Percentiles rank a stretch among this genome's conserved stretches.
Conservation (phyloP, 495 filamentous ascomycete genomes). For the Acidomyces sp. region DNA sequence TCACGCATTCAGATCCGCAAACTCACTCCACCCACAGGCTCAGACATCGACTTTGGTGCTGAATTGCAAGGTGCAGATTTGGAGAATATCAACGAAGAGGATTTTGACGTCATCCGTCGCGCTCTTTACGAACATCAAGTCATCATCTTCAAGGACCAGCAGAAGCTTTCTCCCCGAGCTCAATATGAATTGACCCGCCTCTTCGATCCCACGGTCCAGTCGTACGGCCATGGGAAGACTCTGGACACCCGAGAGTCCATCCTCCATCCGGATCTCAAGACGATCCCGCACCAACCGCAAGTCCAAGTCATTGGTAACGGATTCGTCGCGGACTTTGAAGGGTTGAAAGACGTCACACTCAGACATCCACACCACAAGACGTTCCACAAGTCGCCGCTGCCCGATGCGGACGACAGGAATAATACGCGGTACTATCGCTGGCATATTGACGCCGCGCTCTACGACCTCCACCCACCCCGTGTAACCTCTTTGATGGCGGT, state of each 20-base stretch:
- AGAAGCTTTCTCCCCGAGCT: slow-evolving; percentile 45
- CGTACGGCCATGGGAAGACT: slow-evolving; percentile 62
- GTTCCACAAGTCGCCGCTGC: slow-evolving; percentile 53
- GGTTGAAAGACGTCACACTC: slow-evolving; percentile 51
- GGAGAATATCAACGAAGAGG: slow-evolving; percentile 33
- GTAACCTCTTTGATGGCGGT: slow-evolving; percentile 60
- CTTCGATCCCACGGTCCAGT: slow-evolving; percentile 50
- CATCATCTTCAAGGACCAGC: slow-evolving; percentile 55
- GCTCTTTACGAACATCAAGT: slow-evolving; percentile 52
- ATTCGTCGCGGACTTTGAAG: slow-evolving; percentile 49
- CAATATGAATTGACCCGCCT: slow-evolving; percentile 57
- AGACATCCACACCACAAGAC: slow-evolving; percentile 60
- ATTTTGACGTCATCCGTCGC: slow-evolving; percentile 45
- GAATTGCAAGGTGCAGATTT: background rate
- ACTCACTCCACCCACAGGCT: background rate
- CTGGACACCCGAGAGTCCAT: slow-evolving; percentile 53
- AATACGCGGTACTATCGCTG: slow-evolving; percentile 64
- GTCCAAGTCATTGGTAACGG: slow-evolving; percentile 71
- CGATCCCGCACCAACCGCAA: slow-evolving; percentile 63
- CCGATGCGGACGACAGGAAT: slow-evolving; percentile 48
- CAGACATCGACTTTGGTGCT: background rate
- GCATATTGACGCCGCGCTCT: slow-evolving; percentile 68
- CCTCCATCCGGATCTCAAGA: slow-evolving; percentile 65
- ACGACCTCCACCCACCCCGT: slow-evolving; percentile 54
- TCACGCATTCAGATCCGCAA: background rate